Percentiles rank a stretch among this genome's conserved stretches.
These are phyloP conservation scores for Wickerhamiella bombiphila DNA, from an alignment of 805 yeast species.

Conservation along the genomic window DNA sequence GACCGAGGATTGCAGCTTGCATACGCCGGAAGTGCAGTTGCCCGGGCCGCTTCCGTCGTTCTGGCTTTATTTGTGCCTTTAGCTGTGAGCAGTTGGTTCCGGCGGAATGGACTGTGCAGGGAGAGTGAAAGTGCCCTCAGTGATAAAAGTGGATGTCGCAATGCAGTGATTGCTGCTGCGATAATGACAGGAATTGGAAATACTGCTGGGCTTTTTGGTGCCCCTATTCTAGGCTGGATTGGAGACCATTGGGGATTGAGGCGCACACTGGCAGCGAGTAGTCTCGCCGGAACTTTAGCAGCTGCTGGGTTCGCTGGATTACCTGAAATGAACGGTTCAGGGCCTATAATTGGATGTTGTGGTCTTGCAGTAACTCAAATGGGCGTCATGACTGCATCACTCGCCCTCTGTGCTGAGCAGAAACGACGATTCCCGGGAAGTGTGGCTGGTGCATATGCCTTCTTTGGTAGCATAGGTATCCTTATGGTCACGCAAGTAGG, in stretches of 20 bases:
- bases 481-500: slow-evolving; percentile 45
- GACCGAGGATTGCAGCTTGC: slow-evolving; percentile 39
- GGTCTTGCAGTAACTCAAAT: slow-evolving; percentile 48
- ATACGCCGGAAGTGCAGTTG: slow-evolving; percentile 45
- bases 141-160: slow-evolving; percentile 34
- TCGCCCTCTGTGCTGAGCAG: slow-evolving; percentile 42
- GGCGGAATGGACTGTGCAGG: slow-evolving; percentile 36
- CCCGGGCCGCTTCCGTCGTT: slow-evolving; percentile 48
- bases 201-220: slow-evolving; percentile 38
- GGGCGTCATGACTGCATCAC: slow-evolving; percentile 46
- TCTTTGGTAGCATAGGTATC: slow-evolving; percentile 56
- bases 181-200: slow-evolving; percentile 57
- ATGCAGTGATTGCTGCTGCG: slow-evolving; percentile 52
- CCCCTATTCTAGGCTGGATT: slow-evolving; percentile 51
- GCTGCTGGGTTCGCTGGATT: slow-evolving; percentile 16
- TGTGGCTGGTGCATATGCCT: slow-evolving; percentile 53
- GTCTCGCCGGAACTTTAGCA: slow-evolving; percentile 14
- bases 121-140: too few relatives aligned
- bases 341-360: slow-evolving; percentile 26
- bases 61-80: slow-evolving; percentile 49
- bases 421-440: slow-evolving; percentile 40
- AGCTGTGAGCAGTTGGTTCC: slow-evolving; percentile 42
- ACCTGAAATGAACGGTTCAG: slow-evolving; percentile 25
- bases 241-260: too few relatives aligned
- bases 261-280: slow-evolving; percentile 24